These are phyloP conservation scores for Wallacemonas sp. DNA, from an alignment of 208 protist species.

Conservation along the genomic window DNA sequence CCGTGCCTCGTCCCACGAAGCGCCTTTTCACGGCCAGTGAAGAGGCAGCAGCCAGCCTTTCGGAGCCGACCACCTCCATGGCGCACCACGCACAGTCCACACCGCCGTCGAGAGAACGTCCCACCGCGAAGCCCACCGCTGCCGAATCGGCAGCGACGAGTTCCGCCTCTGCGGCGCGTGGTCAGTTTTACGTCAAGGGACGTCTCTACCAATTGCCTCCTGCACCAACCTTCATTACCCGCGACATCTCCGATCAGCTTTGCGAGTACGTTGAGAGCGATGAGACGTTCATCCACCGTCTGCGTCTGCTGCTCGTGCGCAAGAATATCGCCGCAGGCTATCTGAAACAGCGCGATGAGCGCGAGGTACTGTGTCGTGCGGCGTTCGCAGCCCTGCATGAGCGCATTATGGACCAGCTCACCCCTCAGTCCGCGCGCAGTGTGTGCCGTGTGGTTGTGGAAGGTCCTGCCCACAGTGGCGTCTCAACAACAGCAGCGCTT, in stretches of 20 bases:
- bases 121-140: too few relatives aligned
- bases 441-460: slow-evolving; percentile 43
- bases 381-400: slow-evolving; percentile 23
- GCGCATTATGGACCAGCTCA: slow-evolving; percentile 18
- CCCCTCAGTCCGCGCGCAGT: neutral
- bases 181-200: slow-evolving; percentile 20
- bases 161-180: slow-evolving; percentile 4
- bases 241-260: slow-evolving; percentile 1
- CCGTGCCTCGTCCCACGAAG: neutral
- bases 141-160: too few relatives aligned
- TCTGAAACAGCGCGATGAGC: slow-evolving; percentile 1
- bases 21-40: neutral
- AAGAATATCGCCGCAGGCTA: slow-evolving; percentile 20
- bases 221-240: slow-evolving; percentile 11
- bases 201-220: slow-evolving; percentile 18
- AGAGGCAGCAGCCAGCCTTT: neutral
- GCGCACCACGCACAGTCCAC: neutral
- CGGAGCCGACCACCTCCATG: neutral
- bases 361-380: slow-evolving; percentile 15
- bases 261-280: slow-evolving; percentile 14
- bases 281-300: slow-evolving; percentile 15
- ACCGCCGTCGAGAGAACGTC: neutral
- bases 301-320: slow-evolving; percentile 29
- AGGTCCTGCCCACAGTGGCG: slow-evolving; percentile 69
- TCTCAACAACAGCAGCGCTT: slow-evolving; percentile 52